A percentile compares a stretch with the other conserved stretches of the same genome.
phyloP scores from a whole-genome alignment of 768 basidiomycete species.

The Austroboletus festivus region DNA sequence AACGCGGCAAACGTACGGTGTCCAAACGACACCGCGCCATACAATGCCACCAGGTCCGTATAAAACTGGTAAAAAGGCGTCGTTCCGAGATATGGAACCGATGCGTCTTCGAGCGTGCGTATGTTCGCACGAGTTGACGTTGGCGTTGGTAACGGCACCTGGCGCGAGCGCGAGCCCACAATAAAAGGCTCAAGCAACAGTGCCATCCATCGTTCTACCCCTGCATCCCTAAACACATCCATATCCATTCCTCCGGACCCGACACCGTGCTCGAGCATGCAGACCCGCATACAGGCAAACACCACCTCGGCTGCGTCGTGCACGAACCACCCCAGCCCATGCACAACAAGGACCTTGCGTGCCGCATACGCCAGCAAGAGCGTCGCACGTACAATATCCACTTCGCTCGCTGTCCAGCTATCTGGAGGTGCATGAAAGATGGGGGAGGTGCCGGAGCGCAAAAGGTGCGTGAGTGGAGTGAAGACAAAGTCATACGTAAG shows the following conservation, averaged over 20 bases:
- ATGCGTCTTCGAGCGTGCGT: slow-evolving; percentile 48
- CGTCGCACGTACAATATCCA: slow-evolving; percentile 68
- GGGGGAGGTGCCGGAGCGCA: slow-evolving; percentile 70
- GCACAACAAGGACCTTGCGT: slow-evolving; percentile 42
- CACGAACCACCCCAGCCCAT: slow-evolving; percentile 39
- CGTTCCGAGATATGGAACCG: slow-evolving; percentile 55
- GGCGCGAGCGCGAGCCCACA: too few species aligned
- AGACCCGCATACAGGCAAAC: slow-evolving; percentile 87
- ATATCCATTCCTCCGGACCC: slow-evolving; percentile 32
- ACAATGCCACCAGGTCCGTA: slow-evolving; percentile 86
- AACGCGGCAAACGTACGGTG: slow-evolving; percentile 73
- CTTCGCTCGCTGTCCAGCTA: slow-evolving; percentile 77
- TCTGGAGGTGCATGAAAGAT: slow-evolving; percentile 67
- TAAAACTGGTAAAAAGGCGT: slow-evolving; percentile 92
- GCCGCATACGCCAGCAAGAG: slow-evolving; percentile 57
- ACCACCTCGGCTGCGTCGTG: slow-evolving; percentile 36
- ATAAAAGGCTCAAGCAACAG: slow-evolving; percentile 59
- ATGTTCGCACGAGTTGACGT: neutral
- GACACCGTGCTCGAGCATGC: slow-evolving; percentile 88
- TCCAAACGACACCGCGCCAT: slow-evolving; percentile 86
- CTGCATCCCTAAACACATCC: slow-evolving; percentile 77
- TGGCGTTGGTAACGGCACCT: too few species aligned
- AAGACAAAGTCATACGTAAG: slow-evolving; percentile 64
- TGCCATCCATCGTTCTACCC: slow-evolving; percentile 58
- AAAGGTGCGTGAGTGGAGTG: slow-evolving; percentile 68